Base-by-base conservation (phyloP, 768 basidiomycete genomes). In the Plicaturopsis crispa region DNA sequence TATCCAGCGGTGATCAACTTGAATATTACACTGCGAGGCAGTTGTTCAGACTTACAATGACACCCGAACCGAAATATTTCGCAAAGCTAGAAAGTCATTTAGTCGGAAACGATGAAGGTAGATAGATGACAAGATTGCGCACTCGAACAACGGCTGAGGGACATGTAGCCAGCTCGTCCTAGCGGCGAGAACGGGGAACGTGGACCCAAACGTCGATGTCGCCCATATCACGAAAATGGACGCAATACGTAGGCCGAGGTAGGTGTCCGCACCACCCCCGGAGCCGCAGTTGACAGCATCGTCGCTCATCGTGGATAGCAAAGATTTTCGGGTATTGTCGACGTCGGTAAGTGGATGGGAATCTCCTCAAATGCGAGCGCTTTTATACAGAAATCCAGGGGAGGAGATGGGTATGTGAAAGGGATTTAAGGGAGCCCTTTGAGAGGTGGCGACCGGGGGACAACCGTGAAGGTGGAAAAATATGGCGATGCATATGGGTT, bases 11-110 rank as follows among this genome's bases (percentile, higher is more conserved):
- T 17, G 37, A 30, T 45, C 6, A 44, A 34, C 14, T 35, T 37
- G 21, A 33, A 21, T 11, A 21, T 16, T 22, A 39, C 33, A 19
- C 31, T 11, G 23, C 22, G 33, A 32, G 13, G 12, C 14, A 34
- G 14, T 17, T 18, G 10, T 16, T 23, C 16, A 17, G 31, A 64
- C 80, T 49, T 41, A 86, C 84, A 48, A 89, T 88, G 35, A 89
- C 84, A 18, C 90, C 90, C 11, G 86, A 89, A 19, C 90, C 90
- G 59, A 93, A 92, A 57, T 83, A 90, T 59, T 89, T 91, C 22
- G 85, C 81, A 55, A 91, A 87, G 36, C 84, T 85, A 17, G 13
- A 6, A 36, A 36, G 23, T 28, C 14, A 28, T n/a, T n/a, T n/a
- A n/a, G n/a, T n/a, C 30, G 6, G 21, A 19, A 33, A 39, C 26